Conservation (phyloP, 148 eudicot species). For the Hydrangea macrophylla region DNA sequence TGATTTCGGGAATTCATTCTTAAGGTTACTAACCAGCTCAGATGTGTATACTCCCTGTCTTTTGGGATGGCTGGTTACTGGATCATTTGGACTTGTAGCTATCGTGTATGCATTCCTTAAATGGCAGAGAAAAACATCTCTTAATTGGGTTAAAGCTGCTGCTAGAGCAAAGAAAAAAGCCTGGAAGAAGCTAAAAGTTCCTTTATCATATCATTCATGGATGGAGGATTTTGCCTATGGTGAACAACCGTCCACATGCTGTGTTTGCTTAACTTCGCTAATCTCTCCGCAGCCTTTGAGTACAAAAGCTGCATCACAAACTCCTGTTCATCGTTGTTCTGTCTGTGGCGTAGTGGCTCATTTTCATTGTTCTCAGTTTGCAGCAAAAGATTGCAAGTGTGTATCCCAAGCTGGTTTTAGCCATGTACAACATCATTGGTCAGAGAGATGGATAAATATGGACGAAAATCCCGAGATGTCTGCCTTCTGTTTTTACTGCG, state of each 20-base stretch:
- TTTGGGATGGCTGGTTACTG: constrained; percentile 75
- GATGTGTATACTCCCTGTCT: constrained; percentile 47
- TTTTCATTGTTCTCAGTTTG: constrained; percentile 63
- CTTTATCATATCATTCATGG: constrained; percentile 79
- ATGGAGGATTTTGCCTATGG: constrained; percentile 60
- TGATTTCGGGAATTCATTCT: constrained; percentile 37
- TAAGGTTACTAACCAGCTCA: constrained; percentile 43
- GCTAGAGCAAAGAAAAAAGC: constrained; percentile 78
- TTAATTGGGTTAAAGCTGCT: constrained; percentile 90
- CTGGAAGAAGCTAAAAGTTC: constrained; percentile 73
- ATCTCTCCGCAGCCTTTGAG: constrained; percentile 44
- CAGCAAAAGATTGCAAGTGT: constrained; percentile 84
- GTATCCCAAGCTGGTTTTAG: constrained; percentile 67
- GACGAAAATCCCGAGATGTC: constrained; percentile 81
- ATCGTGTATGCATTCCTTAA: constrained; percentile 57
- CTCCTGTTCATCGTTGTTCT: constrained; percentile 68
- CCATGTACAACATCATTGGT: constrained; percentile 87
- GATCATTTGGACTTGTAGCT: constrained; percentile 64
- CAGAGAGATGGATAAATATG: constrained; percentile 70
- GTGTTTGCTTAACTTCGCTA: constrained; percentile 72
- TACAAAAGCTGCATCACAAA: constrained; percentile 46
- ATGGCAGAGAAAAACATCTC: constrained; percentile 68
- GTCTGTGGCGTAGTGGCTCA: constrained; percentile 89
- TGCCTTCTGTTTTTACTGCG: constrained; percentile 76
- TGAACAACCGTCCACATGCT: constrained; percentile 73